Evolutionary conservation across 2,329 filamentous ascomycete genomes (phyloP), one percentile per base, ranked within the genome.

Genomic region (Tolypocladium ovalisporum): DNA sequence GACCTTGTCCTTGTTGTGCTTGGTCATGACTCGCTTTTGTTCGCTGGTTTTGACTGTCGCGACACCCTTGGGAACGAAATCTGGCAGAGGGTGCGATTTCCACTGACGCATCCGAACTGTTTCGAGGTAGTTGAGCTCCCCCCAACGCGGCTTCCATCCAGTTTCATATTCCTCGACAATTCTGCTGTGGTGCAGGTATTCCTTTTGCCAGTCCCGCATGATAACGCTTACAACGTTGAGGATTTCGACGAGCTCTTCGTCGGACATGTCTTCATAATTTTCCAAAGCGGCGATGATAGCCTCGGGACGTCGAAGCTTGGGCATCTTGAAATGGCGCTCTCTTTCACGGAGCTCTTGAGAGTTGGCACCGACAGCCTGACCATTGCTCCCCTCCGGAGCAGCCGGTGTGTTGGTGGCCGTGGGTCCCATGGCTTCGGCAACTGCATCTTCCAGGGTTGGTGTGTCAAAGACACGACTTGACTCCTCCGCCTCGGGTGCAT

Each of bases 151-250:
- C 27, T 80, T 77, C 40, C 75, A 71, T 0, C 81, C 74, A 61
- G 84, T 84, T 61, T 84, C 81, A 54, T 82, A 76, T 60, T 84
- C 80, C 55, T 84, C 81, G 1, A 81, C 76, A 15, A 79, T 67
- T 57, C 75, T 77, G 37, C 75, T 75, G 2, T 81, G 68, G 1
- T 74, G 70, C n/a, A 72, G 73, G 70, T 75, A 84, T 63, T 85
- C 82, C 1, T 73, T 66, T 62, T 85, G 79, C 74, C 78, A 83
- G 24, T 76, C 70, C n/a, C 71, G 66, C 54, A 85, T 63, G 3
- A 74, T 73, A 29, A 75, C 62, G 58, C 77, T 78, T 55, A 76
- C 70, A 34, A 75, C 72, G 12, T 76, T 73, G 5, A 81, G 62
- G 9, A 74, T 66, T 35, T 71, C 68, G 40, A 74, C 77, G 9